Evolutionary conservation across 768 basidiomycete species (phyloP).

Genomic region (Epithele typhae): DNA sequence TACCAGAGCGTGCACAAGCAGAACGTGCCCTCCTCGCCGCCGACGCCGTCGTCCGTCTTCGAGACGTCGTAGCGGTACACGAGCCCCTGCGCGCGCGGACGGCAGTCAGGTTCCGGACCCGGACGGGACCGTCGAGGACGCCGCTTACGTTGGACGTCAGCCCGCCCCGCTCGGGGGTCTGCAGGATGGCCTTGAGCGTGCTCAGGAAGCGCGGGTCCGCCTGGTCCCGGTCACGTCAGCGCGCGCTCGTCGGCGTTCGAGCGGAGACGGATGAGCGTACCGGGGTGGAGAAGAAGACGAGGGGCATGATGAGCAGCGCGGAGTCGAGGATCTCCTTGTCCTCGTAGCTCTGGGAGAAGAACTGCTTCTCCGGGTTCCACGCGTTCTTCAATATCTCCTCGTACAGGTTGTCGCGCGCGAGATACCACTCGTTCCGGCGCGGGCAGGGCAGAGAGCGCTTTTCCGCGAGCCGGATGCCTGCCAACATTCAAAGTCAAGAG

Average conservation of each 20-base stretch:
- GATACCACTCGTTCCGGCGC: slow-evolving; percentile 63
- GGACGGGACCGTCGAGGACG: background rate
- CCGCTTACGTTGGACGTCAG: slow-evolving; percentile 75
- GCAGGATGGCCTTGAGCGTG: slow-evolving; percentile 81
- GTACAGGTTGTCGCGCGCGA: slow-evolving; percentile 77
- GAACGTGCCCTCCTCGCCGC: slow-evolving; percentile 94
- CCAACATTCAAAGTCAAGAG: background rate
- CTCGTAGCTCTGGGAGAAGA: slow-evolving; percentile 90
- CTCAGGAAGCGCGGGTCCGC: slow-evolving; percentile 85
- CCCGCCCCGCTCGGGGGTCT: slow-evolving; percentile 85
- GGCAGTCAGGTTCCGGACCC: background rate
- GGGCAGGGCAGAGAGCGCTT: slow-evolving; percentile 92
- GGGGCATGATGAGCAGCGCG: slow-evolving; percentile 86
- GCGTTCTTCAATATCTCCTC: slow-evolving; percentile 91
- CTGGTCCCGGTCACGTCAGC: slow-evolving; percentile 30
- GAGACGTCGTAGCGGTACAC: slow-evolving; percentile 87
- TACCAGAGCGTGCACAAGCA: slow-evolving; percentile 84
- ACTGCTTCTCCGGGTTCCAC: slow-evolving; percentile 67
- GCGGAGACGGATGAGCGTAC: slow-evolving; percentile 35
- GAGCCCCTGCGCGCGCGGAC: slow-evolving; percentile 50
- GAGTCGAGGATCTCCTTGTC: slow-evolving; percentile 79
- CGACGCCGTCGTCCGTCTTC: slow-evolving; percentile 89
- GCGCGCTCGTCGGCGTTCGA: background rate
- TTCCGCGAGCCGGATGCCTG: slow-evolving; percentile 84
- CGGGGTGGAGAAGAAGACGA: slow-evolving; percentile 86